Base-by-base conservation (phyloP, 192 early-diverging fungal genomes). In the Entomortierella beljakovae region DNA sequence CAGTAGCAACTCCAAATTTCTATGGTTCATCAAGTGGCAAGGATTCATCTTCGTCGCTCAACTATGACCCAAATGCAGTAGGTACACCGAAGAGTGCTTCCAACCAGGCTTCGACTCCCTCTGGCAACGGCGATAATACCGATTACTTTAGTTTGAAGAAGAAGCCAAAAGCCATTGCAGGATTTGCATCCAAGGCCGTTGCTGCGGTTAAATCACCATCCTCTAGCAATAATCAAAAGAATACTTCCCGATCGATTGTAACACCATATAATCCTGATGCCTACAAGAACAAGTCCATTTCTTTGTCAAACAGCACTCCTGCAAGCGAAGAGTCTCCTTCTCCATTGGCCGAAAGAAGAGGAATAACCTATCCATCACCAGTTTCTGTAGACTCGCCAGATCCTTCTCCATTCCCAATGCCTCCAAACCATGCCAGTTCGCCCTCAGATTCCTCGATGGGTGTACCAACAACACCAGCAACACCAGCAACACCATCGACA, bases 131-230 rank as follows among this genome's bases (percentile, higher is more conserved):
- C 23, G 73, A 68, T 18, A 49, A 37, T 29, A 46, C 54, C 5
- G 75, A 79, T 28, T 79, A 79, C 34, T 70, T 79, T 50, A 59
- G 54, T 18, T 0, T 26, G 28, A 79, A 79, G 68, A 79, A 79
- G 61, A 79, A 70, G 40, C 49, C 67, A 1, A 61, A 61, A 1
- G 32, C 60, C 15, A 61, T 77, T 22, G 11, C 65, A 13, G 75
- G 75, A 11, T 65, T 79, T 16, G 75, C 75, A 5, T 79, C 75
- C 62, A 79, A 79, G 43, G 75, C 75, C 7, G 75, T 70, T 18
- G 67, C 61, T 8, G 75, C 75, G 5, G 70, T 79, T 29, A 79
- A 70, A 46, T 54, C 68, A 2, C 75, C 74, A 2, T 76, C 73
- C 2, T 31, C 52, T 8, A 34, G 49, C 6, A 25, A 60, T 1